These are phyloP conservation scores for Eimeria necatrix DNA, from an alignment of 169 alveolate species.

Conservation along the genomic window DNA sequence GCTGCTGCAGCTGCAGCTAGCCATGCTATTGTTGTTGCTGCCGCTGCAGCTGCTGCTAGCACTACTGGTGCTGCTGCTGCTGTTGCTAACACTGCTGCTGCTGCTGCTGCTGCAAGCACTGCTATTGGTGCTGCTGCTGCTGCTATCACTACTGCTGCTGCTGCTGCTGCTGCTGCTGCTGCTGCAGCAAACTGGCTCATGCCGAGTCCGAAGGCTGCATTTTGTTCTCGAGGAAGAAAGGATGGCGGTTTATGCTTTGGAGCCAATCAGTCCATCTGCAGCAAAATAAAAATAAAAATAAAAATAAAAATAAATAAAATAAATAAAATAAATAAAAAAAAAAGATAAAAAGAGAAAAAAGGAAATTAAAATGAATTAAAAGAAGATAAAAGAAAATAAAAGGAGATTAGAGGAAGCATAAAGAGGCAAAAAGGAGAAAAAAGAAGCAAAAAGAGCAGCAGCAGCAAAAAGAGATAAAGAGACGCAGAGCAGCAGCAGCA, in stretches of 20 bases:
- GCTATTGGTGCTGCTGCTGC: background rate
- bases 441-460: too few relatives aligned
- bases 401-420: too few relatives aligned
- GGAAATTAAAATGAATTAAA: too few relatives aligned
- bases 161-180: background rate
- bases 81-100: too few relatives aligned
- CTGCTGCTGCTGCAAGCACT: too few relatives aligned
- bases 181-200: background rate
- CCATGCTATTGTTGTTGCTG: too few relatives aligned
- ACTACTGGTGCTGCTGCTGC: background rate
- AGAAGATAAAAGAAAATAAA: too few relatives aligned
- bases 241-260: conserved; percentile 61
- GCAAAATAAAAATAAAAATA: background rate
- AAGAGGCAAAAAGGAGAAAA: background rate
- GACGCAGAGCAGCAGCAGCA: background rate
- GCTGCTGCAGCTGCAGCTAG: too few relatives aligned
- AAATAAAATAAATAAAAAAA: too few relatives aligned
- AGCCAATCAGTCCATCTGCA: conserved; percentile 73
- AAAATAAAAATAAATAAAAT: too few relatives aligned
- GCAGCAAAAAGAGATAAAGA: conserved; percentile 12
- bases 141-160: background rate
- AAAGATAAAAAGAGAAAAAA: too few relatives aligned
- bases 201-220: too few relatives aligned
- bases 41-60: background rate
- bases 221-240: conserved; percentile 64